phyloP scores from a whole-genome alignment of 768 basidiomycete species.

The Amanita pallidorosea region DNA sequence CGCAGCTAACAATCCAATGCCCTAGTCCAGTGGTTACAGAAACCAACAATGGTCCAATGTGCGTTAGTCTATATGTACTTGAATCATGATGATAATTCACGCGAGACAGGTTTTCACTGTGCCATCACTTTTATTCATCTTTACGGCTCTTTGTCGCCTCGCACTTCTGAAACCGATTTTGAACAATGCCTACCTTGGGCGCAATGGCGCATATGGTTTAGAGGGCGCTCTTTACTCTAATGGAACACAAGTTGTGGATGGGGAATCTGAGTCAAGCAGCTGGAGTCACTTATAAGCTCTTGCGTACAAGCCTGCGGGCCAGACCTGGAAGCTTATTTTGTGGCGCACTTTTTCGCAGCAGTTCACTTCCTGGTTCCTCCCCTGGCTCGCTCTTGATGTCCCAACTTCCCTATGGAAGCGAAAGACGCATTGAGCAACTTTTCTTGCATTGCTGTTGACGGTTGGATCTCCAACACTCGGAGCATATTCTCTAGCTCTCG shows the following conservation, averaged over 20 bases:
- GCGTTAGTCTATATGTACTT: no score
- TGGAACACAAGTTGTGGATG: background rate
- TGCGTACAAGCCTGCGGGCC: conserved; percentile 13
- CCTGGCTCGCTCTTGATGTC: conserved; percentile 39
- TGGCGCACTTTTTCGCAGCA: conserved; percentile 26
- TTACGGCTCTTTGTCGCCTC: no score
- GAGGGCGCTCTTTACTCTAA: background rate
- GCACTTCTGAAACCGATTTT: background rate
- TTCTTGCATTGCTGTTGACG: conserved; percentile 29
- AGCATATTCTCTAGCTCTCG: conserved; percentile 31
- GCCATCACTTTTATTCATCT: no score
- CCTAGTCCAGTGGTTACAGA: no score
- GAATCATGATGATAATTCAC: no score
- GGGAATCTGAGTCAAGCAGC: background rate
- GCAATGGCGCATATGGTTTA: background rate
- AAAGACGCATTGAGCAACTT: conserved; percentile 26
- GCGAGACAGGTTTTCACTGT: no score
- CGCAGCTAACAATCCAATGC: no score
- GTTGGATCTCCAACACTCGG: conserved; percentile 35
- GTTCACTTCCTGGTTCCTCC: conserved; percentile 34
- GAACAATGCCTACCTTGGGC: background rate
- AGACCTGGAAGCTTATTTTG: conserved; percentile 15
- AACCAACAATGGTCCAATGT: no score
- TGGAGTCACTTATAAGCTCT: background rate
- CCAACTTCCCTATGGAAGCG: conserved; percentile 38